Base-by-base conservation (phyloP, 1,284 basidiomycete species). In the Cutaneotrichosporon sp. region DNA sequence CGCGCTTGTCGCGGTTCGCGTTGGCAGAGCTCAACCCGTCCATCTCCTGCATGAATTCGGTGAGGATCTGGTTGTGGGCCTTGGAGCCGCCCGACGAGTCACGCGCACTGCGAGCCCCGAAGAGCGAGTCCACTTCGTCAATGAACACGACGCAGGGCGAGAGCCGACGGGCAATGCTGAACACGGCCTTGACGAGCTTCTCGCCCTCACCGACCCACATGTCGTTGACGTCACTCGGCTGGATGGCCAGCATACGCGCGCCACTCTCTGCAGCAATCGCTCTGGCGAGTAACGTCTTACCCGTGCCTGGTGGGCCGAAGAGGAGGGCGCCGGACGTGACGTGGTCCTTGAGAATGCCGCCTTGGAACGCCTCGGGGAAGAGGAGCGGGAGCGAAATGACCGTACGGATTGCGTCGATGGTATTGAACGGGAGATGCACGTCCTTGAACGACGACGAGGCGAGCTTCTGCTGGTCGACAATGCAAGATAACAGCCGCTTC, bases 31-130 rank as follows among this genome's bases (percentile, higher is more conserved):
- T 91, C 63, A 96, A 81, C 3, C 95, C 95, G 73, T 98, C 95
- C 94, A 98, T 97, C 77, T 97, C 94, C 77, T 97, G 94, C 95
- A 98, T 97, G 77, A 98, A 95, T 76, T 97, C 94, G 22, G 80
- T 81, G 38, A 81, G 65, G 53, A 80, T 68, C 60, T 78, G 82
- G 68, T 90, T 86, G 79, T 92, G 93, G 34, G 90, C 93, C 77
- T 89, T 87, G 14, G 71, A 65, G 83, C 83, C 89, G 67, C 91
- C 88, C 7, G 91, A 92, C 60, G 88, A 88, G 65, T 92, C 90
- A 26, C 90, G 86, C 18, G 87, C 89, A 70, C 88, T 87, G 30
- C 95, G 88, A 32, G 93, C 92, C 34, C 92, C 91, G 69, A 97
- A 94, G 1, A 98, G 84, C 1, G 91, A 91, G 75, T 98, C 95